Percentiles rank a stretch among this genome's conserved stretches.
Evolutionary conservation across 1,284 basidiomycete genomes (phyloP).

Genomic region (Cryptococcus deneoformans): DNA sequence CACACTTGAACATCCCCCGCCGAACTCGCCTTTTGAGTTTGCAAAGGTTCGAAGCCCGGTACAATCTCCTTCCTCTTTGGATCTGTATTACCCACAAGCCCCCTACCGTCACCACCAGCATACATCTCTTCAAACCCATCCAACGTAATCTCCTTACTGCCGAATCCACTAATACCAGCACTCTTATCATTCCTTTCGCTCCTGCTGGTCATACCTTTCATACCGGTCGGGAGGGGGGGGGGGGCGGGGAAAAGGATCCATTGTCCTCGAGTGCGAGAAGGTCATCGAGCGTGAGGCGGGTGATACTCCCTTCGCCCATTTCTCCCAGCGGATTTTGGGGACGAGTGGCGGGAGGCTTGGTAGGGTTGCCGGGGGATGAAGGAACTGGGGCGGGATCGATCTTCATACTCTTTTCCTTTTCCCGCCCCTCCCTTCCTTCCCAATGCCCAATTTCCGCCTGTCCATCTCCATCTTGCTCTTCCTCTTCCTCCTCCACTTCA

Average conservation of each 20-base stretch:
- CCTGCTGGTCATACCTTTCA: not conserved
- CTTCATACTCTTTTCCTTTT: not conserved
- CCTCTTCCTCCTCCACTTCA: not conserved
- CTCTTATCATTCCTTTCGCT: not conserved
- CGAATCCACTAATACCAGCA: not conserved
- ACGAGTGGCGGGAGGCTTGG: not conserved
- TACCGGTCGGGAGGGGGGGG: no score
- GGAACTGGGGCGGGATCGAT: not conserved
- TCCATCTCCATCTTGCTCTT: not conserved
- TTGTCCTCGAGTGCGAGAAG: not conserved
- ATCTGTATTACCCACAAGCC: no score
- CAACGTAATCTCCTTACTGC: not conserved
- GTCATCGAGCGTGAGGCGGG: conserved; percentile 3
- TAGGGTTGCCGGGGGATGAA: not conserved
- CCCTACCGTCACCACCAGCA: not conserved
- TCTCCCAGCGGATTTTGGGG: not conserved
- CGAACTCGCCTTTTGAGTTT: no score
- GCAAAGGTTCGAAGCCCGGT: no score
- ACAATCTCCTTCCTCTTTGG: no score
- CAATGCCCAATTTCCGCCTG: not conserved
- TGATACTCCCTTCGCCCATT: not conserved
- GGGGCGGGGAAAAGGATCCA: not conserved
- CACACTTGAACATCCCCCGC: no score
- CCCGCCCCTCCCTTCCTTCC: not conserved
- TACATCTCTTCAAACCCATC: not conserved